phyloP scores from a whole-genome alignment of 306 rosid species.

The Albizia julibrissin region DNA sequence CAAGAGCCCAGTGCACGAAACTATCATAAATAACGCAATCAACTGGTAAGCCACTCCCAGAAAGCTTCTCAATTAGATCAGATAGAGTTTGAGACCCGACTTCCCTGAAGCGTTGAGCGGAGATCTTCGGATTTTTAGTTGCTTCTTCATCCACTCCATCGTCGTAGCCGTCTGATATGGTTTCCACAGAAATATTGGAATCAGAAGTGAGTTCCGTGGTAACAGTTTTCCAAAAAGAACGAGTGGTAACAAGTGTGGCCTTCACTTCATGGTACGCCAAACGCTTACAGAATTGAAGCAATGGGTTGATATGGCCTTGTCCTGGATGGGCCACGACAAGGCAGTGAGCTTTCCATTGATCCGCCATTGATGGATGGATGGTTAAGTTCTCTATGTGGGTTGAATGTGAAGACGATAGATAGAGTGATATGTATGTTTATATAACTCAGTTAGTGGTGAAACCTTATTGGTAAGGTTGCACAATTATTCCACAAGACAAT shows the following conservation, averaged over 20 bases:
- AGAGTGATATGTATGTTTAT: not conserved
- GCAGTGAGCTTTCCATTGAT: slow-evolving; percentile 27
- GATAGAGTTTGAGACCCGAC: slow-evolving; percentile 21
- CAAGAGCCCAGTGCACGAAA: slow-evolving; percentile 37
- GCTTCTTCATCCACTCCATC: not conserved
- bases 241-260: slow-evolving; percentile 8
- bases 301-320: slow-evolving; percentile 45
- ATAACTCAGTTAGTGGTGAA: not conserved
- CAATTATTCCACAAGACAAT: not conserved
- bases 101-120: slow-evolving; percentile 1
- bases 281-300: slow-evolving; percentile 43
- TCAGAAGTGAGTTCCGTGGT: not conserved
- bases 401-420: not conserved
- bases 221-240: not conserved
- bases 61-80: slow-evolving; percentile 21
- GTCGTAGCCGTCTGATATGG: slow-evolving; percentile 42
- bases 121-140: not conserved
- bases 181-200: slow-evolving; percentile 5
- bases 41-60: not conserved
- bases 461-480: not conserved
- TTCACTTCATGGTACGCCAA: slow-evolving; percentile 24
- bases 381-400: not conserved
- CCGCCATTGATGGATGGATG: not conserved
- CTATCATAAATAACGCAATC: slow-evolving; percentile 37
- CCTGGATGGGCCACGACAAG: slow-evolving; percentile 26